A percentile compares a stretch with the other conserved stretches of the same genome.
Conservation (phyloP, 1,139 yeast genomes). For the Saccharomycopsis hybrid region DNA sequence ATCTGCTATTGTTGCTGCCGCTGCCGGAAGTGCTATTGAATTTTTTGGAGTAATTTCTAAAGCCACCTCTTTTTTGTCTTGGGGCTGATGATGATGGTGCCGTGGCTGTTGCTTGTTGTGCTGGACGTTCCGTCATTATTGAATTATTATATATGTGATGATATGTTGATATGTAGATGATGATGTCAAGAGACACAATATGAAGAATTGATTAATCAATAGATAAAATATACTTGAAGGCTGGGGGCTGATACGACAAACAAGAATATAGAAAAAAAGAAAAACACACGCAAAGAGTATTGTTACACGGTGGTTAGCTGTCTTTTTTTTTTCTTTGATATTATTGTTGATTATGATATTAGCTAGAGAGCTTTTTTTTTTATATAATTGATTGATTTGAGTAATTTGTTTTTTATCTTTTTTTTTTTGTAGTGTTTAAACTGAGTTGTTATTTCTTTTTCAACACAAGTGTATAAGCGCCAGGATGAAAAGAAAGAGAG, state of each 20-base stretch:
- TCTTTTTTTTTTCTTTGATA: not conserved
- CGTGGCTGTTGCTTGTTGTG: not conserved
- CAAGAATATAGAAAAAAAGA: not conserved
- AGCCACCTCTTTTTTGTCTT: conserved; percentile 24
- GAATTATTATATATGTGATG: not conserved
- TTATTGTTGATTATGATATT: no score
- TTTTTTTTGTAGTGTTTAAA: no score
- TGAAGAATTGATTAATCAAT: no score
- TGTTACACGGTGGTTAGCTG: not conserved
- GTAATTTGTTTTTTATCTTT: no score
- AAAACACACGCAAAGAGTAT: not conserved
- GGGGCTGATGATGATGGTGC: not conserved
- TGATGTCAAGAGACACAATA: no score
- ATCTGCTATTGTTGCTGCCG: conserved; percentile 24
- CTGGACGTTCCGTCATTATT: conserved; percentile 6
- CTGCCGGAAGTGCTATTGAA: conserved; percentile 29
- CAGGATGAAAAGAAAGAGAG: no score
- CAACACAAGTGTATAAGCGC: no score
- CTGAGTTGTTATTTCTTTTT: no score
- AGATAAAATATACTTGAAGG: not conserved
- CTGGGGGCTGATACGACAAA: not conserved
- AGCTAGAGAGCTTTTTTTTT: no score
- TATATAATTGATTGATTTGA: no score
- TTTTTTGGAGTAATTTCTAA: conserved; percentile 42
- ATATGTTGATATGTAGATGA: not conserved